Evolutionary conservation across 192 early-diverging fungal species (phyloP), one percentile per base, ranked within the genome.

Genomic region (Helicostylum pulchrum): DNA sequence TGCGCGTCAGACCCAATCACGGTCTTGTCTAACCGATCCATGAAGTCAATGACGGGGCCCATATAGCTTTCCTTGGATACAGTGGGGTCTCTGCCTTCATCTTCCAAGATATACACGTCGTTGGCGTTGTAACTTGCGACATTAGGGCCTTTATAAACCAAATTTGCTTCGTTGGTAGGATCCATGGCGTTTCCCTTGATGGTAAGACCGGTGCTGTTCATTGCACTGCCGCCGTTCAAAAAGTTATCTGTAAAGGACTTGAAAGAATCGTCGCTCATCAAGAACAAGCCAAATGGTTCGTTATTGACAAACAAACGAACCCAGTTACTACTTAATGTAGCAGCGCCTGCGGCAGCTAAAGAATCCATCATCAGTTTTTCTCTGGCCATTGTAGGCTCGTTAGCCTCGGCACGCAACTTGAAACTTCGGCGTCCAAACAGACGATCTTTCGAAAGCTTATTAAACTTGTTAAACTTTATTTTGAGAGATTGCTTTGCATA

Each of bases 241-340:
- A 58, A n/a, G 8, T 48, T 57, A 15, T 66, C 65, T 51, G 58
- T 58, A 36, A 50, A 51, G 14, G 34, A 26, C 17, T n/a, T 58
- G 10, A 45, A 51, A 36, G 47, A 48, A 57, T 78, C 77, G 42
- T 78, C 77, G 39, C 75, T 74, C 73, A 78, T 70, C 21, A 78
- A 53, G 56, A 53, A 78, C 19, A 78, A 59, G 48, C 77, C 77
- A 54, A 67, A 78, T 11, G 73, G 46, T 20, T 64, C 67, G 45
- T 72, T 78, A 61, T 78, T 78, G 58, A 78, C 65, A 32, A 56
- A 78, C 7, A 78, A 61, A 70, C 77, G 73, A 36, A 70, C 77
- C 59, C 68, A 78, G 9, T 61, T 60, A 31, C 67, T 73, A 43
- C 66, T 65, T 12, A 75, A 70, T 8, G 77, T 72, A 15, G 77